These are phyloP conservation scores for Hymenoscyphus salicellus DNA, from an alignment of 2,329 filamentous ascomycete genomes.

Conservation along the genomic window DNA sequence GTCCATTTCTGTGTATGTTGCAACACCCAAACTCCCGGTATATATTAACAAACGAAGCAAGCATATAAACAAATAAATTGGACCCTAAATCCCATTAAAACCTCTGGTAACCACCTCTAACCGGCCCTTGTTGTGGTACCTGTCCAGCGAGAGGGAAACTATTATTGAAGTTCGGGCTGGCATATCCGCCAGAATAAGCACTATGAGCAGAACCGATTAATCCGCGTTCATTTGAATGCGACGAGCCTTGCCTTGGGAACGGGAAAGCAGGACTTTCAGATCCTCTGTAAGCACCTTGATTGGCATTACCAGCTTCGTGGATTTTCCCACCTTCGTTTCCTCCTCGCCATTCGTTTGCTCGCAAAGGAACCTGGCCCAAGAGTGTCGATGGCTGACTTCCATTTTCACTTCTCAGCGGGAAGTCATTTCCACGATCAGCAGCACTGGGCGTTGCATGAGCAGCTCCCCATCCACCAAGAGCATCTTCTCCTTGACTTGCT, in stretches of 20 bases:
- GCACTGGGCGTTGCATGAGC: slow-evolving; percentile 18
- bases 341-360: slow-evolving; percentile 23
- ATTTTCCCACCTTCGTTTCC: slow-evolving; percentile 23
- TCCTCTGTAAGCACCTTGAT: slow-evolving; percentile 20
- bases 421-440: slow-evolving; percentile 18
- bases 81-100: neutral
- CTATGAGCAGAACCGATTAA: slow-evolving; percentile 1
- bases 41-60: neutral
- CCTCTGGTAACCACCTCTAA: slow-evolving; percentile 3
- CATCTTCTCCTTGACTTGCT: slow-evolving; percentile 30
- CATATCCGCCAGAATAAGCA: slow-evolving; percentile 3
- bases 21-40: neutral
- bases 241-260: slow-evolving; percentile 5
- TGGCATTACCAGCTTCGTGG: slow-evolving; percentile 19
- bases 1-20: neutral
- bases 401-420: slow-evolving; percentile 17
- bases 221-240: neutral
- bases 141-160: neutral
- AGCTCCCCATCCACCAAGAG: slow-evolving; percentile 30
- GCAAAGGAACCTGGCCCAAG: slow-evolving; percentile 16
- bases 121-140: neutral
- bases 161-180: neutral
- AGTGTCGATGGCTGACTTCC: slow-evolving; percentile 5
- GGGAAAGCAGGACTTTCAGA: slow-evolving; percentile 19
- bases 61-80: slow-evolving; percentile 1